phyloP scores from a whole-genome alignment of 306 rosid genomes.

The Purshia tridentata region DNA sequence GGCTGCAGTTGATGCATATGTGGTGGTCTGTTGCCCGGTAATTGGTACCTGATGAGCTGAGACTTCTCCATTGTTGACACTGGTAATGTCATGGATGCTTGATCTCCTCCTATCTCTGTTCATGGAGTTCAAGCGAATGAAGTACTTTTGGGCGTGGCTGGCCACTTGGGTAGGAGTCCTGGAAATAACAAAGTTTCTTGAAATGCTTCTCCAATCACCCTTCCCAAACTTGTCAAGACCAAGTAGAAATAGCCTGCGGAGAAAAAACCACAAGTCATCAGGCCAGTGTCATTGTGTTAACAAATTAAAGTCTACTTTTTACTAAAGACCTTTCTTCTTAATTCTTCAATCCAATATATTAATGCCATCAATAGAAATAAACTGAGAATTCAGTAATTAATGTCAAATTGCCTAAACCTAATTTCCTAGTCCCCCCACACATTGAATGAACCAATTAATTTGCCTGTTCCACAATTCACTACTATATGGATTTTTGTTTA shows the following conservation, averaged over 20 bases:
- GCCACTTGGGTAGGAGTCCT: conserved; percentile 99
- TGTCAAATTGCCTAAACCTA: background rate
- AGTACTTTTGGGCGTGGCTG: conserved; percentile 96
- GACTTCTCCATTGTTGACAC: conserved; percentile 75
- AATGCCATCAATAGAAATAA: background rate
- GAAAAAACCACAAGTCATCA: conserved; percentile 13
- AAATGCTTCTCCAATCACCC: conserved; percentile 99
- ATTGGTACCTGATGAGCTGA: conserved; percentile 65
- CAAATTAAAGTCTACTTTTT: too few relatives aligned
- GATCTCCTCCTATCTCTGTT: conserved; percentile 96
- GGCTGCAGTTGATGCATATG: conserved; percentile 44
- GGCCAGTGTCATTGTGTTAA: background rate
- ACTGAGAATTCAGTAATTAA: background rate
- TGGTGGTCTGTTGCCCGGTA: conserved; percentile 71
- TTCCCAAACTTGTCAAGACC: conserved; percentile 98
- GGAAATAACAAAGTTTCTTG: conserved; percentile 91
- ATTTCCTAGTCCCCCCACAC: background rate
- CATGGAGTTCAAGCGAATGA: conserved; percentile 89
- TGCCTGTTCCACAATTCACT: background rate
- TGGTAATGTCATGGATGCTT: conserved; percentile 92
- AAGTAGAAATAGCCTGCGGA: conserved; percentile 79
- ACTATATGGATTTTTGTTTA: background rate
- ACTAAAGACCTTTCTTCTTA: background rate
- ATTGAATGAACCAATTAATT: conserved; percentile 3
- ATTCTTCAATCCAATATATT: background rate